Conservation (phyloP, 352 stramenopile genomes). For the Phytophthora fragariae region DNA sequence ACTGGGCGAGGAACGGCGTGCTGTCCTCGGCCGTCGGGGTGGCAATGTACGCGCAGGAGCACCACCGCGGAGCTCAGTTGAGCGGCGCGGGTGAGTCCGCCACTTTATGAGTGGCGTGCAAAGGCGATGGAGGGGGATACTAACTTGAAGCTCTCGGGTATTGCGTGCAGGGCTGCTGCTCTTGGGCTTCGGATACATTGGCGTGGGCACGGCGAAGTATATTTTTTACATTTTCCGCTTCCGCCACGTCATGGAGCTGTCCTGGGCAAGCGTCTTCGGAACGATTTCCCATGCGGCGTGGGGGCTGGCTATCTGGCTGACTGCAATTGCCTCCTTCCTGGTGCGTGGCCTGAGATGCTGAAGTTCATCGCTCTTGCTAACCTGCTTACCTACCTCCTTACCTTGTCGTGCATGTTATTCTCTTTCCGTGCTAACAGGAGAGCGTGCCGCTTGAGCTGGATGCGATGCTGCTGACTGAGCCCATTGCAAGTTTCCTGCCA, state of each 20-base stretch:
- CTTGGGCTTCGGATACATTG: slow-evolving; percentile 89
- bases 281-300: slow-evolving; percentile 84
- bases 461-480: slow-evolving; percentile 85
- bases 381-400: too few species aligned
- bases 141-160: neutral
- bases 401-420: slow-evolving; percentile 4
- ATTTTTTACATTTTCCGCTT: slow-evolving; percentile 92
- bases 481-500: slow-evolving; percentile 79
- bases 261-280: slow-evolving; percentile 86
- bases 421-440: slow-evolving; percentile 51
- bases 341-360: slow-evolving; percentile 36
- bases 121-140: neutral
- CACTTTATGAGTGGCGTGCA: neutral
- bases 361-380: neutral
- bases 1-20: slow-evolving; percentile 88
- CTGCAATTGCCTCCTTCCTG: slow-evolving; percentile 85
- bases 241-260: slow-evolving; percentile 88
- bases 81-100: slow-evolving; percentile 67
- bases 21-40: slow-evolving; percentile 84
- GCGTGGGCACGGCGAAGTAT: slow-evolving; percentile 89
- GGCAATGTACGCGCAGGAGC: slow-evolving; percentile 90
- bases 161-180: slow-evolving; percentile 63
- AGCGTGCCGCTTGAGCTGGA: slow-evolving; percentile 87
- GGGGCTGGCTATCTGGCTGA: slow-evolving; percentile 88
- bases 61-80: slow-evolving; percentile 85